These are phyloP conservation scores for Echeveria elegans DNA, from an alignment of 164 flowering plant genomes.

Conservation along the genomic window DNA sequence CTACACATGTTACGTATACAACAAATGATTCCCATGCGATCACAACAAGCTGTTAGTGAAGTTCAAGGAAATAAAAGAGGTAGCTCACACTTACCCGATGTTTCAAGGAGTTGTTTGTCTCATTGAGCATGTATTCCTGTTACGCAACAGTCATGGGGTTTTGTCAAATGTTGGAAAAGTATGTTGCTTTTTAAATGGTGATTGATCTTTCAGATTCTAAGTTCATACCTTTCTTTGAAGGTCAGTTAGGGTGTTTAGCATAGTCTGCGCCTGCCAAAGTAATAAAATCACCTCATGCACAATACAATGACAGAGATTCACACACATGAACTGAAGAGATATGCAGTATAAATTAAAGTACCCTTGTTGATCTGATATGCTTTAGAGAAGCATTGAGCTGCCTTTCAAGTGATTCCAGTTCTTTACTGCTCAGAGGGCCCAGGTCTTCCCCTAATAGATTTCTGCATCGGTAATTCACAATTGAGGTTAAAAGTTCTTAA, in stretches of 20 bases:
- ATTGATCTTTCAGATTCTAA: background rate
- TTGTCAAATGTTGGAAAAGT: background rate
- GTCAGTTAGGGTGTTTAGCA: conserved; percentile 78
- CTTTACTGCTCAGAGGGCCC: conserved; percentile 72
- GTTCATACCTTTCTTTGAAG: conserved; percentile 65
- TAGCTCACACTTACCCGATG: conserved; percentile 47
- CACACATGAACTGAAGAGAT: background rate
- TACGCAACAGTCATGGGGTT: background rate
- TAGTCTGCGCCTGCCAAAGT: conserved; percentile 55
- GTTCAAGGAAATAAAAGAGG: no score
- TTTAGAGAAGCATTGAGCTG: conserved; percentile 76
- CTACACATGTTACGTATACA: no score
- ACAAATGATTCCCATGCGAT: no score
- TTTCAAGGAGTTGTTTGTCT: conserved; percentile 60
- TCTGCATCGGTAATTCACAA: conserved; percentile 32
- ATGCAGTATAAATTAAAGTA: conserved; percentile 16
- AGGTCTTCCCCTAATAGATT: conserved; percentile 91
- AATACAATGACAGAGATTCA: background rate
- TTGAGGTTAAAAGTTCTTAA: no score
- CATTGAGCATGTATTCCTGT: conserved; percentile 77
- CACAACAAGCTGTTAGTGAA: no score
- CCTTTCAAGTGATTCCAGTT: conserved; percentile 88
- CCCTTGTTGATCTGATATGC: conserved; percentile 67
- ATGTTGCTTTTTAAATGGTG: background rate
- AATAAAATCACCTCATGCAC: background rate